Percentiles rank a stretch among this genome's conserved stretches.
phyloP scores from a whole-genome alignment of 2,329 filamentous ascomycete species.

The Dactylellina leptospora region DNA sequence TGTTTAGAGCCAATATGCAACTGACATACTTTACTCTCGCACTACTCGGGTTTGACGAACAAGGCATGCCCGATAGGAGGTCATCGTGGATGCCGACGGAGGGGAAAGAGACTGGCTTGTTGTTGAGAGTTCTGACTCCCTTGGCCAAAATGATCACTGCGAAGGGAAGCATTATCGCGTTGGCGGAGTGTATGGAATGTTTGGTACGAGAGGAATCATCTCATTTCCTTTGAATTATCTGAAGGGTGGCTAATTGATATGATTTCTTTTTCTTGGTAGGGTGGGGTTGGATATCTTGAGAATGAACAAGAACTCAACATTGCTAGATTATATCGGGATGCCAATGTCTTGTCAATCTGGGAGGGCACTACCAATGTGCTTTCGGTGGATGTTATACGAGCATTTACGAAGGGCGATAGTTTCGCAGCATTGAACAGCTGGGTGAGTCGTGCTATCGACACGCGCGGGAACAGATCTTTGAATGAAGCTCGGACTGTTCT shows the following conservation, averaged over 20 bases:
- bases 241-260: background rate
- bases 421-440: conserved; percentile 56
- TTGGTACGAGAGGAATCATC: conserved; percentile 17
- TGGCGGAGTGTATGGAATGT: conserved; percentile 70
- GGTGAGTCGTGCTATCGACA: conserved; percentile 54
- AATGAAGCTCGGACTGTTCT: conserved; percentile 26
- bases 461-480: conserved; percentile 37
- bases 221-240: background rate
- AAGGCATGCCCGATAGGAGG: conserved; percentile 58
- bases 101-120: conserved; percentile 59
- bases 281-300: conserved; percentile 73
- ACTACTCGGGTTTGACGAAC: conserved; percentile 68
- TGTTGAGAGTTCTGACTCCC: conserved; percentile 66
- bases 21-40: conserved; percentile 67
- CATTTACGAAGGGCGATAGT: conserved; percentile 59
- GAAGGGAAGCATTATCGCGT: conserved; percentile 64
- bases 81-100: conserved; percentile 54
- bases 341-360: conserved; percentile 72
- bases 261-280: conserved; percentile 60
- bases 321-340: conserved; percentile 72
- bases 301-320: conserved; percentile 73
- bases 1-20: conserved; percentile 69
- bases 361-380: conserved; percentile 78
- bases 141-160: conserved; percentile 70
- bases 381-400: conserved; percentile 65